Conservation (phyloP, 2,329 filamentous ascomycete species). For the Aureobasidium pullulans region DNA sequence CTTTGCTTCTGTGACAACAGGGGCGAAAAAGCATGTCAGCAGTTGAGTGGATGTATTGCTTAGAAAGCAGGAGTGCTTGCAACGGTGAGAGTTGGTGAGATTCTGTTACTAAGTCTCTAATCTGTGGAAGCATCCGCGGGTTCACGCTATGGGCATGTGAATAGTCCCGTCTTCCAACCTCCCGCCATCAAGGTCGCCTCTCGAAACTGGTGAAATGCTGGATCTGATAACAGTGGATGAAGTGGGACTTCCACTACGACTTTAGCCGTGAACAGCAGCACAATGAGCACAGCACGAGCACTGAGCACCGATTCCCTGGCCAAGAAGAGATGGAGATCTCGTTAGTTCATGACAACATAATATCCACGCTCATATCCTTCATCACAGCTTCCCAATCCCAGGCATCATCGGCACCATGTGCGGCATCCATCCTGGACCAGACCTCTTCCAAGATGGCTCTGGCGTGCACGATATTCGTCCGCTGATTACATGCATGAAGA, state of each 20-base stretch:
- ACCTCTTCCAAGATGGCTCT: slow-evolving; percentile 49
- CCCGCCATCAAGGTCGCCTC: background rate
- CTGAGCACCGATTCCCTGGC: no score
- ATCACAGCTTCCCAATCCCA: slow-evolving; percentile 61
- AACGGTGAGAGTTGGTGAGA: background rate
- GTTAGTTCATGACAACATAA: slow-evolving; percentile 47
- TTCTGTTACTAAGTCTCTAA: no score
- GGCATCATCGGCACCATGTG: slow-evolving; percentile 41
- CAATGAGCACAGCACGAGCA: background rate
- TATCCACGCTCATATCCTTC: slow-evolving; percentile 51
- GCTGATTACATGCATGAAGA: slow-evolving; percentile 43
- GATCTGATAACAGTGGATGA: background rate
- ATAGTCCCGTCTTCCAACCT: no score
- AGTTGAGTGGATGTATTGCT: background rate
- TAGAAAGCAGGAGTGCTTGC: background rate
- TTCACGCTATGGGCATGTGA: no score
- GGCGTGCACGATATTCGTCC: slow-evolving; percentile 53
- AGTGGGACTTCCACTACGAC: background rate
- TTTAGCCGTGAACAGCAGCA: background rate
- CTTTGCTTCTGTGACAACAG: background rate
- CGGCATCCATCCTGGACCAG: slow-evolving; percentile 54
- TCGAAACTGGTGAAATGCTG: background rate
- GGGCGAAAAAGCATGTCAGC: background rate
- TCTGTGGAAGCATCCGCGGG: no score
- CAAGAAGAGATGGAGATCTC: background rate